Conservation (phyloP, 176 grass and related monocot genomes). For the Tuctoria greenei region DNA sequence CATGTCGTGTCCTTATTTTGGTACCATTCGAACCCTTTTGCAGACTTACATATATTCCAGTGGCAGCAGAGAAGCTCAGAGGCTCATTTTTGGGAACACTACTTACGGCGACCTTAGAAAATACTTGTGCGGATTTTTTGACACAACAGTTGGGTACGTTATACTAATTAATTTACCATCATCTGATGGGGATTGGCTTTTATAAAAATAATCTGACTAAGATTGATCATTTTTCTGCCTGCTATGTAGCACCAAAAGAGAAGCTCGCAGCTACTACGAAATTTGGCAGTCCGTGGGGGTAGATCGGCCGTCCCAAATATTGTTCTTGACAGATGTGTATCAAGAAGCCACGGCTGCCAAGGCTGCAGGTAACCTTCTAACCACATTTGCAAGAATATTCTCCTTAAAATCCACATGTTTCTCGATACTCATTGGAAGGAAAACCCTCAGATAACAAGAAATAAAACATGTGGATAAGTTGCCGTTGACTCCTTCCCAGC, state of each 20-base stretch:
- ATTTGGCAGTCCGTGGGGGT: slow-evolving; percentile 77
- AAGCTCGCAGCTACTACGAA: slow-evolving; percentile 68
- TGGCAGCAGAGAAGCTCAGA: slow-evolving; percentile 94
- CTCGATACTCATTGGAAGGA: not conserved
- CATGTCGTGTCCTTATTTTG: not conserved
- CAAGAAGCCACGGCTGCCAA: slow-evolving; percentile 79
- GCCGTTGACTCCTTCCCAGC: not conserved
- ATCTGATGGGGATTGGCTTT: not conserved
- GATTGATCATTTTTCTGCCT: not conserved
- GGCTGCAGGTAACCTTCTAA: slow-evolving; percentile 53
- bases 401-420: not conserved
- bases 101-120: slow-evolving; percentile 67
- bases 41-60: slow-evolving; percentile 96
- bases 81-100: slow-evolving; percentile 88
- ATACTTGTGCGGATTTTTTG: slow-evolving; percentile 83
- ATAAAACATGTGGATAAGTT: not conserved
- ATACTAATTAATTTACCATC: not conserved
- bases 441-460: not conserved
- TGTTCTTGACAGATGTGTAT: slow-evolving; percentile 85
- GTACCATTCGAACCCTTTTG: not conserved
- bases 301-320: slow-evolving; percentile 69
- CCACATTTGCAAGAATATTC: not conserved
- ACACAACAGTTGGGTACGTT: slow-evolving; percentile 70
- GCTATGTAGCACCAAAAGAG: slow-evolving; percentile 62
- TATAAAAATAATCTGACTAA: not conserved